A percentile compares a stretch with the other conserved stretches of the same genome.
phyloP scores from a whole-genome alignment of 2,329 filamentous ascomycete species.

The Cercospora sp. region DNA sequence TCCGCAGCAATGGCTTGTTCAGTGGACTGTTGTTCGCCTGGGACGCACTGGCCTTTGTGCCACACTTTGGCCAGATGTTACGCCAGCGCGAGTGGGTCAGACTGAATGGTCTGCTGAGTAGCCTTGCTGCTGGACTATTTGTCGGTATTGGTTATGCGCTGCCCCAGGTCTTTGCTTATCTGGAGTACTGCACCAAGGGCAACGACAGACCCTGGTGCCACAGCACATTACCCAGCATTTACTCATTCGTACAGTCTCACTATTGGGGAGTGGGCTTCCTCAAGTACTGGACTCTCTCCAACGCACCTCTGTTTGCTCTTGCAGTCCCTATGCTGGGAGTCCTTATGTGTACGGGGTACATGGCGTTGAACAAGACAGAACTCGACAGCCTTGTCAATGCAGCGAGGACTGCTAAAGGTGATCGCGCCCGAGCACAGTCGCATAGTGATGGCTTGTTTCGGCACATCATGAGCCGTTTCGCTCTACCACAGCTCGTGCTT shows the following conservation, averaged over 20 bases:
- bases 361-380: neutral
- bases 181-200: conserved; percentile 61
- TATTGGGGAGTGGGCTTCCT: conserved; percentile 94
- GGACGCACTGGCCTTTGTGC: conserved; percentile 53
- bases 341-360: conserved; percentile 60
- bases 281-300: conserved; percentile 83
- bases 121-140: conserved; percentile 65
- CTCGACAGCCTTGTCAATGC: conserved; percentile 2
- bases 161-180: conserved; percentile 76
- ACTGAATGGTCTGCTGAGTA: conserved; percentile 30
- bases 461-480: conserved; percentile 57
- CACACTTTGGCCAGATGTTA: conserved; percentile 45
- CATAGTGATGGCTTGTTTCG: conserved; percentile 19
- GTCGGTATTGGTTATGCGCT: conserved; percentile 66
- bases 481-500: conserved; percentile 70
- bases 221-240: conserved; percentile 76
- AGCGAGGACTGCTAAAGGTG: neutral
- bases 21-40: conserved; percentile 75
- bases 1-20: conserved; percentile 84
- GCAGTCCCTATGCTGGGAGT: conserved; percentile 74
- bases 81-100: conserved; percentile 12
- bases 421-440: neutral
- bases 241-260: conserved; percentile 79
- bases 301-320: conserved; percentile 83
- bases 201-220: conserved; percentile 69